Base-by-base conservation (phyloP, 495 filamentous ascomycete genomes). In the Jackrogersella minutella region DNA sequence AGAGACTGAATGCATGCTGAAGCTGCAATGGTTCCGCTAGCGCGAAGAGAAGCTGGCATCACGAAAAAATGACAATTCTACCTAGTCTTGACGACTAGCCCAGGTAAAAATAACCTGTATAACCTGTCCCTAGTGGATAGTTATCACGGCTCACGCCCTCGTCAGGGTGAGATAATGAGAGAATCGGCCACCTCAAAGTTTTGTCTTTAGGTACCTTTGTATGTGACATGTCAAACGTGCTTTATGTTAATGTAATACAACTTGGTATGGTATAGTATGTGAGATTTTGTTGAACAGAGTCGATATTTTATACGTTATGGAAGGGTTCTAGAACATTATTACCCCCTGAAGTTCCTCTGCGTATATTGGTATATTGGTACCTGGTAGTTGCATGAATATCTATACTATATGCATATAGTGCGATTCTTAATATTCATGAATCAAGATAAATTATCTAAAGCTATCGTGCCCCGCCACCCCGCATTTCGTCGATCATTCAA, bases 181-280 rank as follows among this genome's bases (percentile, higher is more conserved):
- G 59, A 78, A 70, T 80, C 76, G 77, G 78, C 78, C 79, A 74
- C 80, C 80, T 82, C 80, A 81, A 21, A 19, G 17, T 6, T 56
- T 28, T 37, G 50, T 47, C 59, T 34, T 50, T 47, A 31, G 19
- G n/a, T n/a, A n/a, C n/a, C n/a, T n/a, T n/a, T n/a, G 21, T 13
- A 24, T 46, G 3, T 46, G 21, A 26, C n/a, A n/a, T n/a, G n/a
- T n/a, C n/a, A n/a, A n/a, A n/a, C n/a, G n/a, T n/a, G n/a, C n/a
- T n/a, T n/a, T n/a, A n/a, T n/a, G n/a, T n/a, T n/a, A n/a, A n/a
- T n/a, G n/a, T n/a, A n/a, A n/a, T n/a, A n/a, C n/a, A n/a, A n/a
- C n/a, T n/a, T n/a, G n/a, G n/a, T n/a, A n/a, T n/a, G n/a, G n/a
- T n/a, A n/a, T n/a, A n/a, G n/a, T n/a, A n/a, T n/a, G n/a, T n/a